Evolutionary conservation across 371 early-diverging fungal species (phyloP).

Genomic region (Lichtheimia ramosa): DNA sequence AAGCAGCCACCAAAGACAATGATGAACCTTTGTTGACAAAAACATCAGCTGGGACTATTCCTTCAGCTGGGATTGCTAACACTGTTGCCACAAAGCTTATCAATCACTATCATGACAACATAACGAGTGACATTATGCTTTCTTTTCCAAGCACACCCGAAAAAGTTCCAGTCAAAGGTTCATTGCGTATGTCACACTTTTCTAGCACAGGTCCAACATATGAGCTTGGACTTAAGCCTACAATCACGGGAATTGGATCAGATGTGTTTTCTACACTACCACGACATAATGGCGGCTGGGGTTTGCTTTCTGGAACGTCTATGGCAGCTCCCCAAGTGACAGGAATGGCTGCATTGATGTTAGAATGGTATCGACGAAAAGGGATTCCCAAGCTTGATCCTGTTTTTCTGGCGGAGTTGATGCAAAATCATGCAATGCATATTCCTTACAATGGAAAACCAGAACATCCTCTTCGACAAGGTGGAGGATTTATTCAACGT

Average conservation of each 20-base stretch:
- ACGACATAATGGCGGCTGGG: conserved; percentile 43
- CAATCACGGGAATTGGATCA: conserved; percentile 67
- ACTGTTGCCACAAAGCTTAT: conserved; percentile 21
- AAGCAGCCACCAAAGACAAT: conserved; percentile 2
- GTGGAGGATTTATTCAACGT: conserved; percentile 78
- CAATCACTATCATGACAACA: neutral
- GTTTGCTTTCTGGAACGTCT: conserved; percentile 65
- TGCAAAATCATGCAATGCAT: conserved; percentile 55
- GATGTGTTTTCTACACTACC: conserved; percentile 73
- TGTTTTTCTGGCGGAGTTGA: conserved; percentile 28
- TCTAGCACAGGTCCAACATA: conserved; percentile 52
- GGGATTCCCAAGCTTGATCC: conserved; percentile 1
- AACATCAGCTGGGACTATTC: conserved; percentile 25
- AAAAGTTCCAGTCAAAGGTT: no score
- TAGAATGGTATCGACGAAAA: conserved; percentile 33
- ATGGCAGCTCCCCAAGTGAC: conserved; percentile 77
- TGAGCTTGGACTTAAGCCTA: conserved; percentile 52
- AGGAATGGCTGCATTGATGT: conserved; percentile 65
- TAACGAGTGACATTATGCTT: neutral
- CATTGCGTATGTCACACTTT: conserved; percentile 32
- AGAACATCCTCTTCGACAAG: conserved; percentile 57
- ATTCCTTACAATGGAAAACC: conserved; percentile 22
- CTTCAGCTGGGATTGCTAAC: conserved; percentile 39
- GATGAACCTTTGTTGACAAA: neutral
- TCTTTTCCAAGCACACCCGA: neutral